Evolutionary conservation across 768 basidiomycete species (phyloP).

Genomic region (Chlorophyllum brunneum): DNA sequence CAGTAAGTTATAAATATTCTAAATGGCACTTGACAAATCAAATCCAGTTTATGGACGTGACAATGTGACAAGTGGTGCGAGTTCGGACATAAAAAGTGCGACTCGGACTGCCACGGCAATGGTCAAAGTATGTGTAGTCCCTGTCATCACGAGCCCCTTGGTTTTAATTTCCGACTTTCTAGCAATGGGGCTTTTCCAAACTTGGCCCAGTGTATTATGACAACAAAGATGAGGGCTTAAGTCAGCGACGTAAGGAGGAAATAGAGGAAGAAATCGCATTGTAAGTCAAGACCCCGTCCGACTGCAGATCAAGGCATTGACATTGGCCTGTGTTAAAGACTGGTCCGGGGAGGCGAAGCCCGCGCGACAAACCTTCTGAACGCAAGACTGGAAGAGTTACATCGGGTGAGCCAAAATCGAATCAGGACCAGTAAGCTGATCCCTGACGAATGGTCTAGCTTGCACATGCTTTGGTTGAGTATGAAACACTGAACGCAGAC

Average conservation of each 20-base stretch:
- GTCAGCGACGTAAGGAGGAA: constrained; percentile 71
- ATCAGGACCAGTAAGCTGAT: neutral
- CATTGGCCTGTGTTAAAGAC: constrained; percentile 37
- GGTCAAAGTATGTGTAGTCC: constrained; percentile 68
- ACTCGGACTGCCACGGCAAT: constrained; percentile 78
- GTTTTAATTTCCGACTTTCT: constrained; percentile 14
- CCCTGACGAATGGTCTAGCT: constrained; percentile 45
- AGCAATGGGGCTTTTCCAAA: constrained; percentile 81
- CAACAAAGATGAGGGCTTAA: constrained; percentile 66
- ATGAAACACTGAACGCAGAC: constrained; percentile 86
- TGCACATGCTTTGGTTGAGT: constrained; percentile 87
- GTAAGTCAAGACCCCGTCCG: constrained; percentile 40
- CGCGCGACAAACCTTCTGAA: constrained; percentile 65
- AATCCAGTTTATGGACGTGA: constrained; percentile 78
- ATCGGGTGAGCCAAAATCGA: constrained; percentile 47
- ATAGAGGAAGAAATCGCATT: constrained; percentile 86
- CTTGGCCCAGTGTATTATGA: constrained; percentile 83
- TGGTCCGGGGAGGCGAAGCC: constrained; percentile 61
- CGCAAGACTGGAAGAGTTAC: constrained; percentile 68
- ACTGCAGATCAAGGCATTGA: constrained; percentile 12
- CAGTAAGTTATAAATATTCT: constrained; percentile 39
- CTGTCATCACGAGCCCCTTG: constrained; percentile 5
- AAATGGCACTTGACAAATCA: constrained; percentile 9
- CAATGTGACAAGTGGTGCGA: constrained; percentile 88
- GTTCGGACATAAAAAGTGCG: constrained; percentile 80